These are phyloP conservation scores for Pelargonium myrrhifolium DNA, from an alignment of 441 rosid species.

Conservation along the genomic window DNA sequence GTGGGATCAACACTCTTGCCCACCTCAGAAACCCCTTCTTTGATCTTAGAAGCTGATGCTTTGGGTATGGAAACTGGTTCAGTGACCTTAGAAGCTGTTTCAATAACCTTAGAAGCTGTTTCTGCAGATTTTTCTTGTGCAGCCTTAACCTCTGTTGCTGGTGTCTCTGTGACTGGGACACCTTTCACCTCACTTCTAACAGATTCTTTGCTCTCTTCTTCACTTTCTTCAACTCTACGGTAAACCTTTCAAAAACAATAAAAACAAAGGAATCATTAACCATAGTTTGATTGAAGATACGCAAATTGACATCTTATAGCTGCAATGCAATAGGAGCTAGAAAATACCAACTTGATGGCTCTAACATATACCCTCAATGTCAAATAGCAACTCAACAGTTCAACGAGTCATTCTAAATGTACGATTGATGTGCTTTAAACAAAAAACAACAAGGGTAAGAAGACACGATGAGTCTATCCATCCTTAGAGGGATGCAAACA, in stretches of 20 bases:
- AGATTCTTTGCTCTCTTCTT: conserved; percentile 17
- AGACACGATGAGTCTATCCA: background rate
- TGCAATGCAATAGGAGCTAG: background rate
- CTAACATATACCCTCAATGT: no score
- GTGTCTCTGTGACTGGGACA: conserved; percentile 7
- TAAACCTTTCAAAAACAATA: conserved; percentile 35
- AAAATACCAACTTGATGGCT: no score
- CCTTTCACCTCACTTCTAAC: conserved; percentile 4
- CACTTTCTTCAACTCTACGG: conserved; percentile 45
- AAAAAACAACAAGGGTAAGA: background rate
- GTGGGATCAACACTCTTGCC: background rate
- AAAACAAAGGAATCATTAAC: background rate
- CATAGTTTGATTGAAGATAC: background rate
- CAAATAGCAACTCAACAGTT: background rate
- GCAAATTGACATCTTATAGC: conserved; percentile 1
- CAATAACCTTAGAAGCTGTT: conserved; percentile 1
- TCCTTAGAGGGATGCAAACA: background rate
- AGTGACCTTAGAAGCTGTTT: background rate
- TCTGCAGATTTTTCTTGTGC: conserved; percentile 12
- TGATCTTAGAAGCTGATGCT: background rate
- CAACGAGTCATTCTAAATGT: background rate
- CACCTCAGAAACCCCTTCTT: background rate
- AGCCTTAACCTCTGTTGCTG: conserved; percentile 14
- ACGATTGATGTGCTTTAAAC: background rate
- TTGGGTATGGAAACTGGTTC: background rate